Percentiles rank a stretch among this genome's conserved stretches.
These are phyloP conservation scores for Sugiyamaella lignohabitans DNA, from an alignment of 805 yeast species.

Conservation along the genomic window DNA sequence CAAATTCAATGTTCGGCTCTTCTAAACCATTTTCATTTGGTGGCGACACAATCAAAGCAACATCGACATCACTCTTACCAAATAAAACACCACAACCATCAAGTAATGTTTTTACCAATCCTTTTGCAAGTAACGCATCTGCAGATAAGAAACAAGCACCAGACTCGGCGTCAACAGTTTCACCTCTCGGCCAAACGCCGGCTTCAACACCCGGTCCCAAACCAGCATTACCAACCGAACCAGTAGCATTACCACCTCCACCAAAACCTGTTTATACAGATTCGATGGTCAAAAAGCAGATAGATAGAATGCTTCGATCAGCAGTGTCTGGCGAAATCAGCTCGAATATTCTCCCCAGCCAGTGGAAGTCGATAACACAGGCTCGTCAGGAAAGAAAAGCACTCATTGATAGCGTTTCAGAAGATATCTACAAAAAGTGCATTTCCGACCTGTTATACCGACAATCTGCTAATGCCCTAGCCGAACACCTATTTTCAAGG, in stretches of 20 bases:
- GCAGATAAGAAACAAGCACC: too few relatives aligned
- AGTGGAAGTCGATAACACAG: constrained; percentile 22
- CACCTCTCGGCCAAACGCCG: too few relatives aligned
- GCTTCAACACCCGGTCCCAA: not conserved
- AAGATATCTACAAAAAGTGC: constrained; percentile 47
- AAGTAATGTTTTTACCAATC: too few relatives aligned
- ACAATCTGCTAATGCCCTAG: constrained; percentile 27
- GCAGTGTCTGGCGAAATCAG: constrained; percentile 5
- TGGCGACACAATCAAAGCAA: too few relatives aligned
- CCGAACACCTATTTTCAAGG: constrained; percentile 36
- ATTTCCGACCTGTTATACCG: constrained; percentile 38
- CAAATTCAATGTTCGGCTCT: too few relatives aligned
- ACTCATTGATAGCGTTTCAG: constrained; percentile 36
- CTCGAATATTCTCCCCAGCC: constrained; percentile 4
- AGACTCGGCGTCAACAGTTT: too few relatives aligned
- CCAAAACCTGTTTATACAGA: constrained; percentile 6
- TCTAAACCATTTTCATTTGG: too few relatives aligned
- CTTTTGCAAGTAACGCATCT: too few relatives aligned
- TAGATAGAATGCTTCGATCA: constrained; percentile 12
- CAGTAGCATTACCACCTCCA: not conserved
- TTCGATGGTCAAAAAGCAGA: constrained; percentile 13
- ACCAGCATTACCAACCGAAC: not conserved
- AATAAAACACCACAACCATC: too few relatives aligned
- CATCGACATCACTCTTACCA: too few relatives aligned
- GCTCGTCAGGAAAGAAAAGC: constrained; percentile 3